Evolutionary conservation across 202 grass and related monocot genomes (phyloP), one percentile per base, ranked within the genome.

Genomic region (Dendrocalamus latiflorus): DNA sequence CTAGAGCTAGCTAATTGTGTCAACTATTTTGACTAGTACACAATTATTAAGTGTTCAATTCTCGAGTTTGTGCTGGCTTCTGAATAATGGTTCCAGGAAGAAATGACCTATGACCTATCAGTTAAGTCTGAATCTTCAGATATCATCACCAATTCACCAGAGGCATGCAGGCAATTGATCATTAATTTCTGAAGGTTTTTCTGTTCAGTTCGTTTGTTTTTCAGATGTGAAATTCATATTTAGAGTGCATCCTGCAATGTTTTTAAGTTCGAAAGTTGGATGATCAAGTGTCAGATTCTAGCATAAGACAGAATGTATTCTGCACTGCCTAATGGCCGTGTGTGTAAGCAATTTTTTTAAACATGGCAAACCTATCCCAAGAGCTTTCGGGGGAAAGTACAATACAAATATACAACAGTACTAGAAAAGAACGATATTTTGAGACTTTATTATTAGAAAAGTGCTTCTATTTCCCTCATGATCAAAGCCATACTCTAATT

Each of bases 11-110:
- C 12, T 36, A 51, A 9, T 66, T 78, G 67, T 61, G 59, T 76
- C 41, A 85, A 76, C 58, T 65, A 67, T 39, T 86, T 83, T 83
- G 33, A 78, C 14, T 33, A 13, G 68, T 74, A 82, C 60, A 86
- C 42, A 68, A 51, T 26, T 68, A 79, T 30, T 3, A 65, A 18
- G 73, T 68, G 28, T 30, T 30, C 42, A 57, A 59, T 81, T 81
- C 74, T 83, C 24, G 2, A 58, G 12, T 22, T 77, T 81, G 28
- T 78, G 28, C 39, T 60, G 3, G 18, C 41, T 49, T 75, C 51
- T 51, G 61, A 72, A 43, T 81, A 66, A 72, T 72, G 8, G 11
- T 89, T 82, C 34, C 25, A 16, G 66, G 17, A 63, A 21, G 6
- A 75, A 43, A 60, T 75, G 26, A 57, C 2, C 28, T 30, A 30